Evolutionary conservation across 148 eudicot species (phyloP), one percentile per base, ranked within the genome.

Genomic region (Chenopodium quinoa): DNA sequence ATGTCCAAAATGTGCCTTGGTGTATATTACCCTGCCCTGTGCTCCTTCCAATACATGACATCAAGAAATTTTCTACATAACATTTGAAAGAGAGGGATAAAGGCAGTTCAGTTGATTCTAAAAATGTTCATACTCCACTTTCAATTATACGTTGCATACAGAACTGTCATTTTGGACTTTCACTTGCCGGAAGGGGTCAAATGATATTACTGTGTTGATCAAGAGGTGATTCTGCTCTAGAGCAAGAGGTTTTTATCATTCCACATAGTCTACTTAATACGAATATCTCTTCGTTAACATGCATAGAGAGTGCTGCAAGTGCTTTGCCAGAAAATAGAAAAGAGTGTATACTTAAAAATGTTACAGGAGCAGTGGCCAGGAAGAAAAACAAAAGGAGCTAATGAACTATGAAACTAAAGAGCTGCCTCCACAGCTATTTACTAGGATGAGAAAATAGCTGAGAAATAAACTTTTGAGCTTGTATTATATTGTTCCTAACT

Each of bases 351-450:
- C 12, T 19, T 14, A 78, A 80, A 31, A 67, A 81, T 14, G 82
- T 50, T 62, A 85, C 87, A 6, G 93, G 94, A 31, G 86, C 87
- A 10, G 94, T 85, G 83, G 98, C 93, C 7, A 86, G 98, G 87
- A 94, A 84, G 27, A 40, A 86, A 88, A 88, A 78, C 82, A 94
- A 62, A 90, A 89, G 83, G 91, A 93, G 60, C 70, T 93, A 56
- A 89, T 83, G 40, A 27, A 27, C 27, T 27, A 27, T 27, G 27
- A 89, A 83, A 75, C 86, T 91, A 16, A 94, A 87, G 85, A 83
- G 72, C 52, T 60, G 81, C 58, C 65, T 83, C 13, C 87, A 88
- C 71, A 83, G 75, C 70, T 86, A 82, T 65, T 48, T 52, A 13
- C 50, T 70, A 34, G 67, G 66, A 56, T 50, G 73, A 69, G 60